Base-by-base conservation (phyloP, 2,329 filamentous ascomycete genomes). In the Fusarium decemcellulare region DNA sequence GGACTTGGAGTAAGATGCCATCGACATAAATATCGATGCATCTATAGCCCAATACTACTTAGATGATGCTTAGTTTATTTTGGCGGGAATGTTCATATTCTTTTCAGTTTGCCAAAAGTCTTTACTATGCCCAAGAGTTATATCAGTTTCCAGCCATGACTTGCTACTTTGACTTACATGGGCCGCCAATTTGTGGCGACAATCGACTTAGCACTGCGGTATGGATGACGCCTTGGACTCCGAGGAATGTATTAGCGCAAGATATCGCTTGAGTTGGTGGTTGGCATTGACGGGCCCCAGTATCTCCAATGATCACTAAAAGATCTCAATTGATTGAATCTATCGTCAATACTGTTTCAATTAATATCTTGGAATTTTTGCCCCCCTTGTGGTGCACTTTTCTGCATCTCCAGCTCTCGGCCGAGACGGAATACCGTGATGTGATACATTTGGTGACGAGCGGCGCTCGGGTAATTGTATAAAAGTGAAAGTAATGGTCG, bases 401-500 rank as follows among this genome's bases (percentile, higher is more conserved):
- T 16, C 30, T 18, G 6, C 12, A 36, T 32, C 1, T 27, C 34
- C 53, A 32, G 43, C 18, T 70, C 34, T 60, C 15, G 40, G 36
- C 47, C 43, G 47, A 68, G 40, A 52, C 16, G 12, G 16, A 55
- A 23, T 23, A 23, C 23, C 5, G 23, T 44, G 8, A 9, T 11
- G 46, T 53, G 40, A 56, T 59, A 54, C 58, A 63, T 61, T 60
- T 53, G 48, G 42, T 47, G 52, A 56, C 15, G 50, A 37, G 44
- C 30, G 50, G 42, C 56, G 46, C 53, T 73, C 40, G 57, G 46
- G 50, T 61, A 64, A 61, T 61, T 43, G 48, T 60, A 42, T 36
- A 73, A 67, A 72, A 67, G 60, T 60, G 65, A 68, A 68, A 75
- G 66, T 75, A 79, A 79, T 79, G 40, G 46, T 68, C 40, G 47